These are phyloP conservation scores for sorghum (Sorghum bicolor) DNA, from an alignment of 176 grass and related monocot species.

Conservation along the genomic window Sorghum_bicolor_NCBIv3 NC_012872.2:57963001-57963500, in stretches of 20 bases:
- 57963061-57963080: neutral
- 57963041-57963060: constrained; percentile 11
- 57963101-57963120: constrained; percentile 23
- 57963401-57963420: constrained; percentile 97
- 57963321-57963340: constrained; percentile 24
- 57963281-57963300: constrained; percentile 20
- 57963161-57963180: neutral
- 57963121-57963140: constrained; percentile 15
- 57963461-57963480: constrained; percentile 94
- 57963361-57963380: constrained; percentile 58
- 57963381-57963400: constrained; percentile 78
- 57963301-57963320: constrained; percentile 37
- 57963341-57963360: constrained; percentile 41
- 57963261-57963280: neutral
- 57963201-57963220: constrained; percentile 40
- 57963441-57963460: constrained; percentile 69
- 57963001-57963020: neutral
- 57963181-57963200: constrained; percentile 13
- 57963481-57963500: constrained; percentile 91
- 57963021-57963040: constrained; percentile 13
- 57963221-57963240: constrained; percentile 14
- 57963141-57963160: constrained; percentile 1
- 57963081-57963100: neutral
- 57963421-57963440: constrained; percentile 95
- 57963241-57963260: neutral